These are phyloP conservation scores for Calonectria pseudoreteaudii DNA, from an alignment of 2,329 filamentous ascomycete genomes.

Conservation along the genomic window DNA sequence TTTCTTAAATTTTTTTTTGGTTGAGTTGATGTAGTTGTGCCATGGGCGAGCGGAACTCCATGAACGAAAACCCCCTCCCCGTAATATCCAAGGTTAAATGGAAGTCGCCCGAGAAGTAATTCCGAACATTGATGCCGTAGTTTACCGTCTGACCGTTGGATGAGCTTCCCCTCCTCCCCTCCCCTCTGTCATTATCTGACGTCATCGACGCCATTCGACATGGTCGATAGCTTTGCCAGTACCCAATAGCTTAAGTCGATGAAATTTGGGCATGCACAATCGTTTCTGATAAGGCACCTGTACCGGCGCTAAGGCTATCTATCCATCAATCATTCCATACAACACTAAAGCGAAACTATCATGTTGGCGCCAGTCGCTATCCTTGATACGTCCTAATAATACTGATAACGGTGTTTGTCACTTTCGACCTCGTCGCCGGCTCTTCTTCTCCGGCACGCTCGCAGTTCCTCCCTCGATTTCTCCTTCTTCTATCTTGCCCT, in stretches of 20 bases:
- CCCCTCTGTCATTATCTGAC: constrained; percentile 9
- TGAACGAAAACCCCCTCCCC: background rate
- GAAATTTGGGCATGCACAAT: background rate
- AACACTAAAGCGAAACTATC: background rate
- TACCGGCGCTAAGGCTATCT: background rate
- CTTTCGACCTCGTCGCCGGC: constrained; percentile 63
- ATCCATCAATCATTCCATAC: background rate
- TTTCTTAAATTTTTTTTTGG: background rate
- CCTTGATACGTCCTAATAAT: background rate
- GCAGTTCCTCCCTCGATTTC: constrained; percentile 80
- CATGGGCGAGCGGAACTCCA: constrained; percentile 5
- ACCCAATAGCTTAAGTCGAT: background rate
- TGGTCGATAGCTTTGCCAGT: background rate
- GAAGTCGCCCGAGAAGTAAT: background rate
- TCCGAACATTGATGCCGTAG: background rate
- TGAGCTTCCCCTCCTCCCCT: constrained; percentile 12
- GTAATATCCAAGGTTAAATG: background rate
- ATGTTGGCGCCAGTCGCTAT: background rate
- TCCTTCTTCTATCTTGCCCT: constrained; percentile 70
- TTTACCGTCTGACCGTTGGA: background rate
- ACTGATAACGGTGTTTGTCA: background rate
- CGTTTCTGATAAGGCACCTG: background rate
- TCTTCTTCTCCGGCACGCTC: constrained; percentile 72
- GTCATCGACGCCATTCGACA: constrained; percentile 3
- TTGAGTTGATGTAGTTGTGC: constrained; percentile 4